A percentile compares a stretch with the other conserved stretches of the same genome.
phyloP scores from a whole-genome alignment of 2,329 filamentous ascomycete genomes.

The Periconia macrospinosa region DNA sequence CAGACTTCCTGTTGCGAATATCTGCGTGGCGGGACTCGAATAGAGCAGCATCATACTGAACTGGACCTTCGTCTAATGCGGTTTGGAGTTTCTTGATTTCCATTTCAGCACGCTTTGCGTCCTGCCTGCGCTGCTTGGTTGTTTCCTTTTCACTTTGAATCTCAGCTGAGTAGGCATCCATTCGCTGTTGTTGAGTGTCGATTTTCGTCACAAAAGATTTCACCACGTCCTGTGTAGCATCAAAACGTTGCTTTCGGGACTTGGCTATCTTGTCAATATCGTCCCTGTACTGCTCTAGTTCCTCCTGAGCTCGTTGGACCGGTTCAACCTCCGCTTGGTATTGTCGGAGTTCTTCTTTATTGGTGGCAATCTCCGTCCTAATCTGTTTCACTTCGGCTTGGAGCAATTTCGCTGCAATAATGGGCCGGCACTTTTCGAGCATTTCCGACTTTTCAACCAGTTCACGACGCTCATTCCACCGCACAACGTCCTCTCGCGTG shows the following conservation, averaged over 20 bases:
- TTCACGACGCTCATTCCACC: slow-evolving; percentile 73
- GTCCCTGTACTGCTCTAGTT: slow-evolving; percentile 68
- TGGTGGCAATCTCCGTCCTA: slow-evolving; percentile 59
- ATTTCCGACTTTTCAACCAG: slow-evolving; percentile 66
- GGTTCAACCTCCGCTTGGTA: slow-evolving; percentile 68
- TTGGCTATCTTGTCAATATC: slow-evolving; percentile 60
- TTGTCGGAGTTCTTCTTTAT: slow-evolving; percentile 59
- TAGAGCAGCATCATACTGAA: slow-evolving; percentile 67
- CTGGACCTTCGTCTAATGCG: slow-evolving; percentile 62
- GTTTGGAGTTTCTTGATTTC: slow-evolving; percentile 67
- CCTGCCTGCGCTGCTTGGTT: slow-evolving; percentile 42
- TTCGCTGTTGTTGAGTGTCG: slow-evolving; percentile 38
- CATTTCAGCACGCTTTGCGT: slow-evolving; percentile 37
- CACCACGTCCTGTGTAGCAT: slow-evolving; percentile 56
- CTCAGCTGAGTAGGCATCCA: slow-evolving; percentile 48
- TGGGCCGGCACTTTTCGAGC: slow-evolving; percentile 66
- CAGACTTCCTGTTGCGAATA: slow-evolving; percentile 51
- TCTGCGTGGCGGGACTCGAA: slow-evolving; percentile 75
- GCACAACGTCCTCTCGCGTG: slow-evolving; percentile 80
- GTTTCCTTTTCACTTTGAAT: slow-evolving; percentile 46
- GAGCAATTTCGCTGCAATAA: slow-evolving; percentile 65
- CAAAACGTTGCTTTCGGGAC: slow-evolving; percentile 58
- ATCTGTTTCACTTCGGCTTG: slow-evolving; percentile 53
- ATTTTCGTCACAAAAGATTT: slow-evolving; percentile 45
- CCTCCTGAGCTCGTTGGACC: slow-evolving; percentile 66